Evolutionary conservation across 2,329 filamentous ascomycete species (phyloP), one percentile per base, ranked within the genome.

Genomic region (Fusarium sp.): DNA sequence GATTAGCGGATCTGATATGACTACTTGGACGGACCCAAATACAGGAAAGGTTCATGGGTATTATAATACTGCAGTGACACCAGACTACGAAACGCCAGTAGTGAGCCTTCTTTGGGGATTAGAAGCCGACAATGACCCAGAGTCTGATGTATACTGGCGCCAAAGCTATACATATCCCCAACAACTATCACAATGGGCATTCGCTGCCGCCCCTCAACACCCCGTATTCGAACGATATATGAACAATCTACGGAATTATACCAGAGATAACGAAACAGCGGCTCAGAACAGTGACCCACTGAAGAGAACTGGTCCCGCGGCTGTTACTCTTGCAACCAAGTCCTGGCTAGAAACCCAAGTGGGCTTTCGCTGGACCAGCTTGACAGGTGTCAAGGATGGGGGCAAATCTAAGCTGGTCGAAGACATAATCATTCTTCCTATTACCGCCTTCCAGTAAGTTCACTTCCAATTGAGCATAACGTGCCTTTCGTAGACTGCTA

Each of bases 161-260:
- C 50, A 3, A 31, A 61, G 50, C 18, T 45, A 38, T 11, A 61
- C 59, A 26, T 61, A 57, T 10, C 50, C 50, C 14, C 59, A 61
- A 18, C 59, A 61, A 22, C 31, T 61, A 57, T 57, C 59, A 2
- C 59, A 61, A 61, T 61, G 59, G 59, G 14, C 50, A 13, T 57
- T 61, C 10, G 38, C 59, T 8, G 26, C 59, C 9, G 59, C 59
- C 9, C 59, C 50, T 31, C 14, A 57, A 26, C 59, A 61, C 16
- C 50, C 50, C 5, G 16, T 57, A 1, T 42, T 61, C 24, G 20
- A 14, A 26, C 31, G 30, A 22, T 61, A 61, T 15, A 57, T 61
- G 39, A 16, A 31, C 1, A 61, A 45, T 18, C 12, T 61, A 24
- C 39, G 39, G 3, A 12, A 8, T 14, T 61, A 18, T 16, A 61